Conservation (phyloP, 2,329 filamentous ascomycete species). For the Ophiognomonia clavigignenti-juglandacearum region DNA sequence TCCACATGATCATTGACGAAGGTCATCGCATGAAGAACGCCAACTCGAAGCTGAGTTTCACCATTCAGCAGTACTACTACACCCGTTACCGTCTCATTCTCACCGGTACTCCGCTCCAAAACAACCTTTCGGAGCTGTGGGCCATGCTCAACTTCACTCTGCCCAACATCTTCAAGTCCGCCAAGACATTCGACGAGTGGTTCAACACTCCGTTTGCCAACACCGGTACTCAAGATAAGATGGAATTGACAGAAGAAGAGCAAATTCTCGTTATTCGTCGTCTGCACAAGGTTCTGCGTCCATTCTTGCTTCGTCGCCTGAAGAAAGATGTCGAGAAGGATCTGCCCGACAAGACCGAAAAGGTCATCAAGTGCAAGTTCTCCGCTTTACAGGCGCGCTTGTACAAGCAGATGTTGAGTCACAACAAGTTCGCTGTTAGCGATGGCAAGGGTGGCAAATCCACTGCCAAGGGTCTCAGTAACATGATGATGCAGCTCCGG, state of each 20-base stretch:
- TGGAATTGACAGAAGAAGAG: constrained; percentile 99
- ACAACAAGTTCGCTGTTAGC: constrained; percentile 90
- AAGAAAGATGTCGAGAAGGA: constrained; percentile 99
- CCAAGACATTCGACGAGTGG: constrained; percentile 98
- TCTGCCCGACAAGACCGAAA: constrained; percentile 96
- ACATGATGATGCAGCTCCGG: constrained; percentile 99
- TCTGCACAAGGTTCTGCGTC: constrained; percentile 93
- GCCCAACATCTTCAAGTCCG: constrained; percentile 98
- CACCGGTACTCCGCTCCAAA: constrained; percentile 94
- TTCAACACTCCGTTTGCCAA: constrained; percentile 99
- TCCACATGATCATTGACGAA: constrained; percentile 99
- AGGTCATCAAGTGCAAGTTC: constrained; percentile 98
- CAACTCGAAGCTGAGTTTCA: constrained; percentile 91
- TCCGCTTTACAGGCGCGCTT: constrained; percentile 88
- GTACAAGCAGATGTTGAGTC: constrained; percentile 95
- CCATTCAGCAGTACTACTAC: constrained; percentile 90
- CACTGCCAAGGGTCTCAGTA: constrained; percentile 88
- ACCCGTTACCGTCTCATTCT: constrained; percentile 95
- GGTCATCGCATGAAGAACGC: constrained; percentile 99
- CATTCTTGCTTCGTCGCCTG: constrained; percentile 85
- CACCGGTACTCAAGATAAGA: constrained; percentile 95
- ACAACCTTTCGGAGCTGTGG: constrained; percentile 95
- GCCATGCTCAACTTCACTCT: constrained; percentile 97
- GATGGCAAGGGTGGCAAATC: constrained; percentile 96
- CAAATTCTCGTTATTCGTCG: constrained; percentile 96